Conservation (phyloP, 106 monocot species). For the Ottelia alismoides region DNA sequence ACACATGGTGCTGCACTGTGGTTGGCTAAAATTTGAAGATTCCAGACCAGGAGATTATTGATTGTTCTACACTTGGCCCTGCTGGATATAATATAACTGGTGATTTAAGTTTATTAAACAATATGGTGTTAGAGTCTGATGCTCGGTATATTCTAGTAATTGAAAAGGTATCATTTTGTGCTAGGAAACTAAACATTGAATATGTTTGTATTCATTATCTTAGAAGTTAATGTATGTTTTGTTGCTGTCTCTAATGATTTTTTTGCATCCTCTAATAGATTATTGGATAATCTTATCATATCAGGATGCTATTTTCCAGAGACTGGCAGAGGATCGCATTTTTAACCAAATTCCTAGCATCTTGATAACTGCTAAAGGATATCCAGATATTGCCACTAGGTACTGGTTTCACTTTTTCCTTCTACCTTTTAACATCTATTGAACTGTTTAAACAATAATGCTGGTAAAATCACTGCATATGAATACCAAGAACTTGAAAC, state of each 20-base stretch:
- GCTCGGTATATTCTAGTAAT: slow-evolving; percentile 84
- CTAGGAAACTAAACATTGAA: too few species aligned
- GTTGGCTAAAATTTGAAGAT: slow-evolving; percentile 21
- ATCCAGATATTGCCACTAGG: slow-evolving; percentile 96
- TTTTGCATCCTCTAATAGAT: background rate
- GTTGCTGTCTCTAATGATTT: background rate
- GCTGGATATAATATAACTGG: slow-evolving; percentile 81
- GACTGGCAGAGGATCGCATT: slow-evolving; percentile 74
- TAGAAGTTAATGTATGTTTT: too few species aligned
- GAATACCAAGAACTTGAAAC: too few species aligned
- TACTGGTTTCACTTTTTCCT: slow-evolving; percentile 7
- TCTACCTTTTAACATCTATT: background rate
- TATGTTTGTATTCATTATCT: too few species aligned
- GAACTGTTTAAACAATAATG: too few species aligned
- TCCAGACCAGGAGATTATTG: slow-evolving; percentile 40
- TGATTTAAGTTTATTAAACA: slow-evolving; percentile 52
- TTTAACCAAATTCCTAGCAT: slow-evolving; percentile 80
- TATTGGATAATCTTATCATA: background rate
- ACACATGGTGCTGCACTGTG: too few species aligned
- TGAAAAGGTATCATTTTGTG: slow-evolving; percentile 92
- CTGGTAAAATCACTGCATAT: too few species aligned
- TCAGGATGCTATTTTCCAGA: slow-evolving; percentile 97
- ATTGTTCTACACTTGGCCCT: slow-evolving; percentile 67
- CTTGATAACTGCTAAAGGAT: slow-evolving; percentile 89
- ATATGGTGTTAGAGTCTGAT: slow-evolving; percentile 58